Base-by-base conservation (phyloP, 306 rosid species). In the Adenanthera pavonina region DNA sequence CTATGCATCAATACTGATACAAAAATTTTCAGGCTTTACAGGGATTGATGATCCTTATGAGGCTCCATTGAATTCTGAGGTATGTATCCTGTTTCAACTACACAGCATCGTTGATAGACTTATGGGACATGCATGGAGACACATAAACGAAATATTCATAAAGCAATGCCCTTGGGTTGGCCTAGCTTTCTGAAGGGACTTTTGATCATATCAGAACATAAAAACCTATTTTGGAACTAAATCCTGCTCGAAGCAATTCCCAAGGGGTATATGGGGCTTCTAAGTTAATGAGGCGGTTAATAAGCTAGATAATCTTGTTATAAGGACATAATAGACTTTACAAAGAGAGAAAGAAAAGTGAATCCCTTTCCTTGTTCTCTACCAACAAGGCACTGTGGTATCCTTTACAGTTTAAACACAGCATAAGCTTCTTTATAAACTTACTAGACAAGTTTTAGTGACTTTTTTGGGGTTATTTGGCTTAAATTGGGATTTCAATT, bases 1-100 rank as follows among this genome's bases (percentile, higher is more conserved):
- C 49, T 16, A 38, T 13, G 52, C 52, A 14, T 52, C 48, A 66
- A 16, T 30, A 43, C 71, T 59, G 12, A 11, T 69, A 36, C 4
- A 25, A 11, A 35, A 60, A 44, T 72, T 77, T 87, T 84, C 88
- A 92, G 97, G 94, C 78, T 92, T 92, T 83, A 92, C 97, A 17
- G 97, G 97, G 79, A 89, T 92, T 60, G 97, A 92, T 81, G 97
- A 92, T 89, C 97, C 97, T 19, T 92, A 92, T 3, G 97, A 92
- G 83, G 25, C 80, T 13, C 97, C 97, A 2, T 61, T 82, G 44
- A 85, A 85, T 62, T 86, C 87, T 68, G 94, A 90, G 97, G 97
- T 92, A 83, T 17, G 76, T 77, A 43, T 69, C 52, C 59, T 67
- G 74, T 78, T 35, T 83, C 1, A 57, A 78, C 57, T 69, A 62